Evolutionary conservation across 2,329 filamentous ascomycete genomes (phyloP).

Genomic region (Didymella sp.): DNA sequence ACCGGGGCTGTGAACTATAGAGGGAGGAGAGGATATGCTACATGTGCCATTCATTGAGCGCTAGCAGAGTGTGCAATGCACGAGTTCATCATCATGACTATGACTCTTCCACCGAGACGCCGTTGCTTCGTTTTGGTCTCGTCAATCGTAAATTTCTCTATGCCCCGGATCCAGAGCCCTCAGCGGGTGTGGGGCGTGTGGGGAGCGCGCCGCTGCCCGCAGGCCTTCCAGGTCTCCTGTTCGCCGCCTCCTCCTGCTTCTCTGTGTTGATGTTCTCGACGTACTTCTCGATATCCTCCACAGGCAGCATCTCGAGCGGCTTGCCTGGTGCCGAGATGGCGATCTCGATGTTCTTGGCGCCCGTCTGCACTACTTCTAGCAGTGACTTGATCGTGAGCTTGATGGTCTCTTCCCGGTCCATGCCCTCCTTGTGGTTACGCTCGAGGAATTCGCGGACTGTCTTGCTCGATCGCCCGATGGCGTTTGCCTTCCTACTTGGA

Average conservation of each 20-base stretch:
- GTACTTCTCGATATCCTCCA: slow-evolving; percentile 95
- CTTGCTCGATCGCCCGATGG: slow-evolving; percentile 97
- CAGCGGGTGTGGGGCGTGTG: slow-evolving; percentile 63
- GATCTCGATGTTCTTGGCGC: slow-evolving; percentile 99
- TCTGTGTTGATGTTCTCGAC: slow-evolving; percentile 99
- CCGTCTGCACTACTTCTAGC: slow-evolving; percentile 96
- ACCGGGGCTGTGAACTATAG: background rate
- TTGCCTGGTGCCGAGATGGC: slow-evolving; percentile 96
- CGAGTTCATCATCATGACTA: slow-evolving; percentile 34
- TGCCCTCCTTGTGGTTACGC: slow-evolving; percentile 97
- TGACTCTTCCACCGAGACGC: slow-evolving; percentile 38
- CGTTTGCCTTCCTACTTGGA: slow-evolving; percentile 88
- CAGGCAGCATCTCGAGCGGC: slow-evolving; percentile 87
- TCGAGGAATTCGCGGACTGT: slow-evolving; percentile 98
- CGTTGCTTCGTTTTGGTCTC: slow-evolving; percentile 39
- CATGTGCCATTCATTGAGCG: slow-evolving; percentile 36
- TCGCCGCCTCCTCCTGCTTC: slow-evolving; percentile 98
- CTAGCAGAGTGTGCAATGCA: slow-evolving; percentile 37
- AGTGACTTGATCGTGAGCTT: slow-evolving; percentile 98
- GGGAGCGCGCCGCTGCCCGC: slow-evolving; percentile 77
- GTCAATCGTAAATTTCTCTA: slow-evolving; percentile 34
- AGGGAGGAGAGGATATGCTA: slow-evolving; percentile 23
- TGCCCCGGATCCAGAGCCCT: slow-evolving; percentile 44
- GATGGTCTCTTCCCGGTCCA: slow-evolving; percentile 96
- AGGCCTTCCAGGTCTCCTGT: slow-evolving; percentile 75